Conservation (phyloP, 2,329 filamentous ascomycete species). For the Penicillium decumbens region DNA sequence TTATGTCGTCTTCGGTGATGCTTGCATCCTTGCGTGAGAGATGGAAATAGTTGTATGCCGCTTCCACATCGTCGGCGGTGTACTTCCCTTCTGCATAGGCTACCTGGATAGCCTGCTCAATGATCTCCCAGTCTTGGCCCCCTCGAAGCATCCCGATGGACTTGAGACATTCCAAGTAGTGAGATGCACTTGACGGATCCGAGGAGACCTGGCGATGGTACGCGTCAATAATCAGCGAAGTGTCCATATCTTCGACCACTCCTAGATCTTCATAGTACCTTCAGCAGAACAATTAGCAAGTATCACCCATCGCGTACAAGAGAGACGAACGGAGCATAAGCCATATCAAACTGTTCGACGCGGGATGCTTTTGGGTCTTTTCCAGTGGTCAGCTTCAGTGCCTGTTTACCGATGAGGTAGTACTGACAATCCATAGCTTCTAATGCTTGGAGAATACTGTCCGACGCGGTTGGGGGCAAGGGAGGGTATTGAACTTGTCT, state of each 20-base stretch:
- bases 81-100: constrained; percentile 57
- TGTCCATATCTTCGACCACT: constrained; percentile 58
- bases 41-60: constrained; percentile 58
- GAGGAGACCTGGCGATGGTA: constrained; percentile 57
- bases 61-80: constrained; percentile 52
- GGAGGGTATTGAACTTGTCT: constrained; percentile 32
- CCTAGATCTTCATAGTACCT: constrained; percentile 61
- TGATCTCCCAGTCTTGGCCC: constrained; percentile 47
- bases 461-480: constrained; percentile 33
- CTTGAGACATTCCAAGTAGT: constrained; percentile 64
- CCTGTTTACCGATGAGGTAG: not conserved
- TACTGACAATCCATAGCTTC: constrained; percentile 35
- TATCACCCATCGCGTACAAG: not conserved
- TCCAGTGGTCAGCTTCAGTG: constrained; percentile 13
- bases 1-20: constrained; percentile 57
- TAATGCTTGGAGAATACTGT: constrained; percentile 38
- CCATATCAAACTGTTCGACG: constrained; percentile 30
- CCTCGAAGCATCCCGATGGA: constrained; percentile 53
- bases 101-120: constrained; percentile 56
- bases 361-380: constrained; percentile 29
- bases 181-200: constrained; percentile 52
- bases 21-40: constrained; percentile 45
- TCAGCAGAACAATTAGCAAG: constrained; percentile 5
- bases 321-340: constrained; percentile 32
- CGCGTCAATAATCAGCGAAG: constrained; percentile 57